Conservation (phyloP, 78 protist genomes). For the Pirum gemmata region DNA sequence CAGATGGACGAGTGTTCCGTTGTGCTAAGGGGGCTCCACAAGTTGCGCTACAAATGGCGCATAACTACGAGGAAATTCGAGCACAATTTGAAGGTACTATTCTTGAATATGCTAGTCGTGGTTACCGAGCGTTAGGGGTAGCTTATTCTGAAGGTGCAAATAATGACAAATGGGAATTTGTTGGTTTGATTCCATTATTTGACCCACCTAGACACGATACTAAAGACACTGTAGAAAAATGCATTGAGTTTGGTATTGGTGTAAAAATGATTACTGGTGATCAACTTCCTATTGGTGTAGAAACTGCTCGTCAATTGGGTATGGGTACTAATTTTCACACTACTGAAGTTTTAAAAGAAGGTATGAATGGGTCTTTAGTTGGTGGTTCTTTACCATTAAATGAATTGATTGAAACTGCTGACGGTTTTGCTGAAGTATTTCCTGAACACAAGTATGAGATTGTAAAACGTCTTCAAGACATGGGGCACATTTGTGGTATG, state of each 20-base stretch:
- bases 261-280: constrained; percentile 91
- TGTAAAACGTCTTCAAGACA: constrained; percentile 65
- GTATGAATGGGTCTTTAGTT: not conserved
- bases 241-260: constrained; percentile 62
- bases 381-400: not conserved
- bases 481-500: constrained; percentile 75
- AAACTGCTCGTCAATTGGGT: constrained; percentile 64
- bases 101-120: constrained; percentile 64
- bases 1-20: constrained; percentile 39
- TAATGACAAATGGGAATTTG: constrained; percentile 55
- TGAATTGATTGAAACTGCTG: constrained; percentile 62
- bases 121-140: constrained; percentile 70
- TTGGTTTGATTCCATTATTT: constrained; percentile 69
- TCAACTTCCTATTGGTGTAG: constrained; percentile 73
- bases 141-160: constrained; percentile 29
- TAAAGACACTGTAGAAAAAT: constrained; percentile 57
- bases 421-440: constrained; percentile 78
- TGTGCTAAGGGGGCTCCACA: constrained; percentile 77
- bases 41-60: constrained; percentile 50
- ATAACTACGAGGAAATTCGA: constrained; percentile 49
- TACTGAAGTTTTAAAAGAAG: constrained; percentile 40
- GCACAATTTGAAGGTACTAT: constrained; percentile 42
- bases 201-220: constrained; percentile 85
- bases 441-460: constrained; percentile 85
- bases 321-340: constrained; percentile 59